phyloP scores from a whole-genome alignment of 2,329 filamentous ascomycete genomes.

The Phialophora tarda region DNA sequence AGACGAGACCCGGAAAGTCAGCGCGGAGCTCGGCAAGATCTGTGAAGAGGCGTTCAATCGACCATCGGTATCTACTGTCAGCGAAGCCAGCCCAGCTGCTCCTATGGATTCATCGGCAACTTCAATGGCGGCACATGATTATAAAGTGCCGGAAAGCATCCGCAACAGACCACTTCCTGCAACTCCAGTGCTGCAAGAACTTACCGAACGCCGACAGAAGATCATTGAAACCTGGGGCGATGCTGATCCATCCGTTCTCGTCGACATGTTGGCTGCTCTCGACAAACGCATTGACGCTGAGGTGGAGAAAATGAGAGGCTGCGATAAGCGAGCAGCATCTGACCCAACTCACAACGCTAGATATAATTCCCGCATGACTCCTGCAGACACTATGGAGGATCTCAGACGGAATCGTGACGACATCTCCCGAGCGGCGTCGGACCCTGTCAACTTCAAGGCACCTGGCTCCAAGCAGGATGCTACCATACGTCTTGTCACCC shows the following conservation, averaged over 20 bases:
- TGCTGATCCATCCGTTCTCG: conserved; percentile 53
- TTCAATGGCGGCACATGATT: conserved; percentile 48
- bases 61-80: conserved; percentile 59
- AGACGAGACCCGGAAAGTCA: conserved; percentile 83
- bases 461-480: conserved; percentile 41
- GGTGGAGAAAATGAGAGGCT: conserved; percentile 35
- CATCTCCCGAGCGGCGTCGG: conserved; percentile 43
- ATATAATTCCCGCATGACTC: conserved; percentile 22
- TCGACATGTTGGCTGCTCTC: conserved; percentile 64
- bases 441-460: conserved; percentile 38
- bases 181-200: conserved; percentile 56
- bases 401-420: conserved; percentile 29
- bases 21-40: conserved; percentile 82
- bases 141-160: conserved; percentile 31
- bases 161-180: conserved; percentile 53
- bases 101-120: conserved; percentile 59
- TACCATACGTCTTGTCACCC: conserved; percentile 64
- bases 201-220: conserved; percentile 64
- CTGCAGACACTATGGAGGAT: conserved; percentile 40
- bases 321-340: conserved; percentile 53
- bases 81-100: conserved; percentile 45
- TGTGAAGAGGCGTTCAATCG: conserved; percentile 92
- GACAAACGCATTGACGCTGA: conserved; percentile 62
- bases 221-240: conserved; percentile 59
- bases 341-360: conserved; percentile 48